These are phyloP conservation scores for Arabidopsis thaliana DNA, from an alignment of 345 rosid species.

Conservation along the genomic window DNA sequence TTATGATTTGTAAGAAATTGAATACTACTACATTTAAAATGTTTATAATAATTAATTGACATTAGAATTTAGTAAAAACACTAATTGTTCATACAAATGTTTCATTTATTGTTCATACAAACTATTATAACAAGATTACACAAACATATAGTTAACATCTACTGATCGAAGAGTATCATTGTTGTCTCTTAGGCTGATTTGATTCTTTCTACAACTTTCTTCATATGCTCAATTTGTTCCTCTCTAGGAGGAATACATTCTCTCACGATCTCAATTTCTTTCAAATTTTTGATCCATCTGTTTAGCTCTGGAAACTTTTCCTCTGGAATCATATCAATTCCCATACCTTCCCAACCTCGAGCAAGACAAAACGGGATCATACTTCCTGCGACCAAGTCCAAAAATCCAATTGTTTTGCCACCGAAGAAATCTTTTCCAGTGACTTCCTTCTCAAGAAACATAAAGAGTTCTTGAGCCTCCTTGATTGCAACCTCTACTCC, in stretches of 20 bases:
- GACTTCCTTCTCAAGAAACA: slow-evolving; percentile 42
- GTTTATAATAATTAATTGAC: not conserved
- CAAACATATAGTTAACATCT: not conserved
- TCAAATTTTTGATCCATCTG: slow-evolving; percentile 31
- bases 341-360: slow-evolving; percentile 38
- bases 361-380: slow-evolving; percentile 35
- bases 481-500: slow-evolving; percentile 32
- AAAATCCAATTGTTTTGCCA: slow-evolving; percentile 36
- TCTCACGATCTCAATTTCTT: slow-evolving; percentile 15
- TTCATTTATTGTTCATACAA: not conserved
- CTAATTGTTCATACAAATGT: not conserved
- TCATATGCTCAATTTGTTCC: slow-evolving; percentile 35
- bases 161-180: not conserved
- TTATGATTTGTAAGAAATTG: not conserved
- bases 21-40: not conserved
- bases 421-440: slow-evolving; percentile 47
- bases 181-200: slow-evolving; percentile 16
- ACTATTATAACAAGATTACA: not conserved
- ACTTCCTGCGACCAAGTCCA: slow-evolving; percentile 44
- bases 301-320: slow-evolving; percentile 26
- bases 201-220: not conserved
- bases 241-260: slow-evolving; percentile 39
- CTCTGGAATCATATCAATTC: slow-evolving; percentile 39
- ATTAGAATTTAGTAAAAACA: not conserved
- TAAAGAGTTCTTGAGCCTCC: slow-evolving; percentile 35